Conservation (phyloP, 805 yeast species). For the Saturnispora silvae region DNA sequence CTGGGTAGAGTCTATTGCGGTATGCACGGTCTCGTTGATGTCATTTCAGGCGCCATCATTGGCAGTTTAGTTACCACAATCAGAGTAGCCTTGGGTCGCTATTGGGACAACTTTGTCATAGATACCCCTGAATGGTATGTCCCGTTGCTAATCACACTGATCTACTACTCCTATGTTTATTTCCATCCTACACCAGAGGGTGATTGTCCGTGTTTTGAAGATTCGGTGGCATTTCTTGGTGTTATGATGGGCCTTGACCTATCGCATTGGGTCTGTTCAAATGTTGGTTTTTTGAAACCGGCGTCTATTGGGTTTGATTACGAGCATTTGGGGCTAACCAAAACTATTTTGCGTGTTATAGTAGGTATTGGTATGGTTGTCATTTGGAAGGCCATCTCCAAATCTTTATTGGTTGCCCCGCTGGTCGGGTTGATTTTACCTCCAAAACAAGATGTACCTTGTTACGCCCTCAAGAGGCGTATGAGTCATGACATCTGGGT, state of each 20-base stretch:
- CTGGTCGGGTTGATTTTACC: slow-evolving; percentile 39
- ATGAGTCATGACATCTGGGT: slow-evolving; percentile 72
- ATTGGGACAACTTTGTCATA: slow-evolving; percentile 38
- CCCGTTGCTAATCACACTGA: slow-evolving; percentile 32
- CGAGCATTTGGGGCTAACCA: slow-evolving; percentile 32
- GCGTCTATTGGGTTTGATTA: slow-evolving; percentile 33
- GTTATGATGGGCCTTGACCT: slow-evolving; percentile 72
- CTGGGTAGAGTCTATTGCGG: slow-evolving; percentile 89
- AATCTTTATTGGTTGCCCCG: no score
- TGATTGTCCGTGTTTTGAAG: slow-evolving; percentile 94
- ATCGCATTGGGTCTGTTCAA: slow-evolving; percentile 36
- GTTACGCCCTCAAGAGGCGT: slow-evolving; percentile 47
- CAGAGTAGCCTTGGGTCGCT: slow-evolving; percentile 30
- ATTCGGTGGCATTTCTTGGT: slow-evolving; percentile 85
- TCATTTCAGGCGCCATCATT: slow-evolving; percentile 50
- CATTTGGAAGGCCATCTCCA: slow-evolving; percentile 65
- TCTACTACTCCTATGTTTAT: slow-evolving; percentile 44
- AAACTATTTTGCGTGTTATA: slow-evolving; percentile 36
- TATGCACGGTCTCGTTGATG: slow-evolving; percentile 89
- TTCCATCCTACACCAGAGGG: slow-evolving; percentile 80
- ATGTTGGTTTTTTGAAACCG: slow-evolving; percentile 10
- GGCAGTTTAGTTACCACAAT: slow-evolving; percentile 47
- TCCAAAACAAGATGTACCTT: slow-evolving; percentile 8
- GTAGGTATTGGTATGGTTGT: slow-evolving; percentile 56
- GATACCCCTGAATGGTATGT: slow-evolving; percentile 10